Base-by-base conservation (phyloP, 352 stramenopile genomes). In the Phytophthora pistaciae region DNA sequence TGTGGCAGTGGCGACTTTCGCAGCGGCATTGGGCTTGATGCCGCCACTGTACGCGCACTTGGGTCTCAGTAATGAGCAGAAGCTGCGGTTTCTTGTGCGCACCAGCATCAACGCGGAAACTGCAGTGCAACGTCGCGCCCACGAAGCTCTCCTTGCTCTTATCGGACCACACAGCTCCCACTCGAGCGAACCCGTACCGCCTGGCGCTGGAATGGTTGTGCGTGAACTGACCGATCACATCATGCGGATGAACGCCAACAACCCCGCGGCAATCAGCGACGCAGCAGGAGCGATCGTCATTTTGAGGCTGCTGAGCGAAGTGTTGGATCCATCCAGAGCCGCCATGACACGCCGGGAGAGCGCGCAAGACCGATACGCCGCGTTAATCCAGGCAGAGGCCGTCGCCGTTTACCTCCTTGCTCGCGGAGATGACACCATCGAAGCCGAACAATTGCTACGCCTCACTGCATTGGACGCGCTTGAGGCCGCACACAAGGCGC, bases 341-440 rank as follows among this genome's bases (percentile, higher is more conserved):
- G 64, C 48, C n/a, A 36, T 42, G 29, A 73, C 25, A 16, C 67
- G 70, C 5, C 92, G 86, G 86, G 70, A 84, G 58, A 72, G 42
- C 54, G 8, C 33, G 3, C 78, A 76, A 20, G 70, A 67, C 25
- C 61, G 60, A 36, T 68, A 83, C 3, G 83, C 91, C 20, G 85
- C 84, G 1, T 70, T 95, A 29, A 72, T 87, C 29, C 84, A 92
- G n/a, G 72, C 91, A 1, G 88, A 95, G 52, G 83, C 86, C 16
- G 63, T 84, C 0, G 69, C 74, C 0, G 65, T 95, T 5, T 92
- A 88, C 33, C 48, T 95, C 20, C 72, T 95, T 1, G 77, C 79
- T 31, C 72, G 67, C 54, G 67, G 67, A 20, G 72, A 88, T 52
- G 81, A 85, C 25, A 75, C 84, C 25, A 23, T 61, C 29, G 42